Conservation (phyloP, 768 basidiomycete genomes). For the Psilocybe subaeruginosa region DNA sequence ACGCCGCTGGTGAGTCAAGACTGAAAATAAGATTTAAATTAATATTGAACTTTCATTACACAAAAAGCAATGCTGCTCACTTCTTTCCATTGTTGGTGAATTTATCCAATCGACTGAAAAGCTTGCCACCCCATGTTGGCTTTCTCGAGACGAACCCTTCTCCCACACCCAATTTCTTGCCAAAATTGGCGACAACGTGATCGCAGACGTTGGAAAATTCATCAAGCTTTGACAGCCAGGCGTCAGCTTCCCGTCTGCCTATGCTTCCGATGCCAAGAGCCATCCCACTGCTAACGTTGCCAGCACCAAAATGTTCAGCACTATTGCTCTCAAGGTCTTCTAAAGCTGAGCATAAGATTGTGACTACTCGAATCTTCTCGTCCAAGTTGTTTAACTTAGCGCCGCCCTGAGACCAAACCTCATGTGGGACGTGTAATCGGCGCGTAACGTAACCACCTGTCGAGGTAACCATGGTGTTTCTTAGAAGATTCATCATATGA, state of each 20-base stretch:
- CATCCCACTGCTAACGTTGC: slow-evolving; percentile 75
- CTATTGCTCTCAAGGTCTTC: slow-evolving; percentile 78
- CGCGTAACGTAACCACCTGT: slow-evolving; percentile 90
- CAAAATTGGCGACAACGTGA: slow-evolving; percentile 77
- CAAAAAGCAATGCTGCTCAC: slow-evolving; percentile 42
- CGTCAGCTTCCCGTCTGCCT: slow-evolving; percentile 76
- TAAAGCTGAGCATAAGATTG: slow-evolving; percentile 75
- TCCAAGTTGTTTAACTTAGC: slow-evolving; percentile 80
- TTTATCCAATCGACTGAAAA: slow-evolving; percentile 79
- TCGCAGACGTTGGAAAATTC: slow-evolving; percentile 83
- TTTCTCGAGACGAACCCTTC: slow-evolving; percentile 88
- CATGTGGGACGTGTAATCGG: slow-evolving; percentile 83
- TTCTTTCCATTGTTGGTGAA: slow-evolving; percentile 84
- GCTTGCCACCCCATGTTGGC: slow-evolving; percentile 75
- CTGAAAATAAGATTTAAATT: slow-evolving; percentile 39
- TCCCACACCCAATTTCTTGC: slow-evolving; percentile 87
- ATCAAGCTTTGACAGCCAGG: slow-evolving; percentile 77
- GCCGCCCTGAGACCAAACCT: slow-evolving; percentile 91
- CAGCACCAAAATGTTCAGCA: slow-evolving; percentile 75
- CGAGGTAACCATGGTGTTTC: slow-evolving; percentile 75
- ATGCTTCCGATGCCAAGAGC: slow-evolving; percentile 77
- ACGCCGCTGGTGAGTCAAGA: slow-evolving; percentile 85
- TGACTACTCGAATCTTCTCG: slow-evolving; percentile 87
- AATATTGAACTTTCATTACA: slow-evolving; percentile 5
- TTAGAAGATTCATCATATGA: slow-evolving; percentile 84